Conservation (phyloP, 345 rosid species). For the Brassica juncea region DNA sequence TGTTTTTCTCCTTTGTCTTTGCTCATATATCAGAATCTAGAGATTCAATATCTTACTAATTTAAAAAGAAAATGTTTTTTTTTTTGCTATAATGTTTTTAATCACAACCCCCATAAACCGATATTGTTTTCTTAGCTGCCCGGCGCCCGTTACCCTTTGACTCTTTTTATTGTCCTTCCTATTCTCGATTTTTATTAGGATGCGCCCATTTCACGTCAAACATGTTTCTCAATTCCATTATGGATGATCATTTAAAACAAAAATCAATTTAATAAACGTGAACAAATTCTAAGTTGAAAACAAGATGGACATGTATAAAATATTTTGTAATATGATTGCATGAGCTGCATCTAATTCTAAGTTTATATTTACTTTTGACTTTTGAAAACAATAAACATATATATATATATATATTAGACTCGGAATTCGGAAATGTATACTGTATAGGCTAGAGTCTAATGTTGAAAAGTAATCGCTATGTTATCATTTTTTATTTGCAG, state of each 20-base stretch:
- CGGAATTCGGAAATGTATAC: background rate
- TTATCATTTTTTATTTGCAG: background rate
- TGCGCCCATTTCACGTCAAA: background rate
- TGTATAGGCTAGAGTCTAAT: background rate
- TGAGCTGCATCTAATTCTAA: conserved; percentile 1
- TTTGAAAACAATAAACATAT: background rate
- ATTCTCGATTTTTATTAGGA: background rate
- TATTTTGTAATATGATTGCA: conserved; percentile 15
- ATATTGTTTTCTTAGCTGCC: conserved; percentile 10
- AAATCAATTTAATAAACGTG: background rate
- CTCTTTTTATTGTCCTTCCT: conserved; percentile 27
- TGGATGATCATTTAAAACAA: background rate
- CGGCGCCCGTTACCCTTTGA: conserved; percentile 29
- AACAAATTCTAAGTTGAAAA: background rate
- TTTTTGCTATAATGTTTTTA: background rate
- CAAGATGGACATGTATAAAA: background rate
- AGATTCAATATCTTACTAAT: conserved; percentile 16
- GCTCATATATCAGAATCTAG: conserved; percentile 21
- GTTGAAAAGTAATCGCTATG: conserved; percentile 4
- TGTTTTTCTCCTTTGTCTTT: conserved; percentile 49
- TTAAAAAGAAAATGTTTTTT: background rate
- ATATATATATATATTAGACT: background rate
- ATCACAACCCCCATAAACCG: background rate
- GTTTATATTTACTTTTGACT: background rate
- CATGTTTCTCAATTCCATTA: background rate